Evolutionary conservation across 2,329 filamentous ascomycete genomes (phyloP).

Genomic region (Ilyonectria sp.): DNA sequence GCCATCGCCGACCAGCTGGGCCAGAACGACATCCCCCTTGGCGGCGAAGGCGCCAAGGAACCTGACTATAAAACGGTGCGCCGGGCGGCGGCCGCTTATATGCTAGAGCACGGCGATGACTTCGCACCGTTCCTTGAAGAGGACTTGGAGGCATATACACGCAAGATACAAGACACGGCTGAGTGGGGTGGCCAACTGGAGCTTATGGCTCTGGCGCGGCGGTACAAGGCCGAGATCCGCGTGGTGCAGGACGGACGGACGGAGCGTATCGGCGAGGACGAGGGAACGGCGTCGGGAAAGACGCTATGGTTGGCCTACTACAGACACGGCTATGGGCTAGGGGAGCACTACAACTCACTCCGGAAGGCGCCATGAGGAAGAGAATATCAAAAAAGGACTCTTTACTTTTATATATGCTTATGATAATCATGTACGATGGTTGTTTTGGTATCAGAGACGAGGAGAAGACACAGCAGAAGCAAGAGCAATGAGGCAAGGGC

Average conservation of each 20-base stretch:
- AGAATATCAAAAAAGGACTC: conserved; percentile 27
- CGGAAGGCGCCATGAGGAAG: conserved; percentile 57
- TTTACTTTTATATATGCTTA: conserved; percentile 42
- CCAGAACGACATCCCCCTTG: conserved; percentile 64
- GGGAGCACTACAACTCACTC: conserved; percentile 97
- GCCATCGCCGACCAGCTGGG: conserved; percentile 89
- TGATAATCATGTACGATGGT: conserved; percentile 42
- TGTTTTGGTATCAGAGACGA: conserved; percentile 44
- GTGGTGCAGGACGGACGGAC: conserved; percentile 89
- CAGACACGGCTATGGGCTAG: conserved; percentile 91
- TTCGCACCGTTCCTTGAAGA: conserved; percentile 92
- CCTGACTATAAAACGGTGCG: conserved; percentile 78
- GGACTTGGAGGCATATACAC: conserved; percentile 79
- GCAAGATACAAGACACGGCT: conserved; percentile 86
- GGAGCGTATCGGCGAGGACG: conserved; percentile 76
- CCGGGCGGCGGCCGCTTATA: conserved; percentile 82
- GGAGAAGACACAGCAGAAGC: conserved; percentile 33
- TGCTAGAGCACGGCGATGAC: conserved; percentile 80
- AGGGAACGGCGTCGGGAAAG: conserved; percentile 66
- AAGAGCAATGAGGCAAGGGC: conserved; percentile 7
- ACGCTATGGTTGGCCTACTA: conserved; percentile 93
- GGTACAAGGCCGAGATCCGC: conserved; percentile 84
- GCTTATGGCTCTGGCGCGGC: conserved; percentile 85
- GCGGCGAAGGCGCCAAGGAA: conserved; percentile 35
- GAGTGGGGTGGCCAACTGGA: conserved; percentile 98